Evolutionary conservation across 1,139 yeast species (phyloP), one percentile per base, ranked within the genome.

Genomic region (Sugiyamaella neomexicana): DNA sequence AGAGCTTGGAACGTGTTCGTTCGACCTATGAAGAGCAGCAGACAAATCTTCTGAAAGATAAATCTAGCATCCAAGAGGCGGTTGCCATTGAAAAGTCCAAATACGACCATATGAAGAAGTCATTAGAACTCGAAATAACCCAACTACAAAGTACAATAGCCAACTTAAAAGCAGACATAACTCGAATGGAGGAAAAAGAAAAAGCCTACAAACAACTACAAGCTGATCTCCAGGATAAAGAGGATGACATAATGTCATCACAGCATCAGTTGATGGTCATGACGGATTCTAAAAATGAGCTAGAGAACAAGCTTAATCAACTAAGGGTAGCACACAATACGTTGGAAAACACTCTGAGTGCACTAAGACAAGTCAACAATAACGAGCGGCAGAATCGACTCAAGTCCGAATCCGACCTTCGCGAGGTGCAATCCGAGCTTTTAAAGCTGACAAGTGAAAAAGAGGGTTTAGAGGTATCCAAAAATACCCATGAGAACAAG

Each of bases 161-260:
- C 12, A 58, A 58, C n/a, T 45, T 55, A 32, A 43, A 49, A 5
- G 53, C 57, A 23, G 53, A 58, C 40, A 27, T 41, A 46, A 25
- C 63, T 57, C 23, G 64, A 58, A 55, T 66, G n/a, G 66, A 63
- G 45, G 53, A 52, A 8, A 56, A 52, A n/a, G 52, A 10, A 54
- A 62, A 46, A 36, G 60, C 37, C 50, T 55, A 40, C 16, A 55
- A 27, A 57, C 50, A 36, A 56, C 65, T 46, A 51, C 55, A 46
- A 59, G 58, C 23, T 36, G 60, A 29, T 53, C 58, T 47, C 29
- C 55, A 54, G 39, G 62, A 51, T 51, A 57, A 53, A 46, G 59
- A 53, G 59, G 68, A 49, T 52, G 64, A 59, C 39, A 52, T 60
- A 37, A 56, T 57, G 17, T 54, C 58, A 20, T 49, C 60, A 29